Evolutionary conservation across 257 asterid species (phyloP).

Genomic region (Nicotiana tabacum): DNA sequence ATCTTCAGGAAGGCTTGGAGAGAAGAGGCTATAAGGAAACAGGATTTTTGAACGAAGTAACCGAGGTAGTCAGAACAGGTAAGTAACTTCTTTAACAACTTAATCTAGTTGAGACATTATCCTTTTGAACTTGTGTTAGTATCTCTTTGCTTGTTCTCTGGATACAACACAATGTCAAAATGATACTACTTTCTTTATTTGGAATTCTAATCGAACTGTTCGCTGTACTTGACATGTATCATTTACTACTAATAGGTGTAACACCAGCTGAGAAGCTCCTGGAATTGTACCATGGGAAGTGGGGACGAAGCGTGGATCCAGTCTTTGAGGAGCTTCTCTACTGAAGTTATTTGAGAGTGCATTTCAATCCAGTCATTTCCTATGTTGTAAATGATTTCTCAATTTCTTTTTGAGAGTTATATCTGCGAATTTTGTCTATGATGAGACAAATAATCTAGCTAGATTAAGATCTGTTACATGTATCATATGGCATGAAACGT

Average conservation of each 20-base stretch:
- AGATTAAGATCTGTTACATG: neutral
- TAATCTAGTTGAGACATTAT: neutral
- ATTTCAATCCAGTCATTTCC: neutral
- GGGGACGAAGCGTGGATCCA: constrained; percentile 82
- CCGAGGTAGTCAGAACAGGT: constrained; percentile 87
- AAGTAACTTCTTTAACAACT: neutral
- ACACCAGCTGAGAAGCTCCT: constrained; percentile 96
- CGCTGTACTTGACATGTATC: neutral
- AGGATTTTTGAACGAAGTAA: constrained; percentile 80
- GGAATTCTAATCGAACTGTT: neutral
- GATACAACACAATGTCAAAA: neutral
- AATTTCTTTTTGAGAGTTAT: neutral
- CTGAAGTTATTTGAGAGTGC: constrained; percentile 23
- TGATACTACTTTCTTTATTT: neutral
- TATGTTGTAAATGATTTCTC: constrained; percentile 7
- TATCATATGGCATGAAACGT: neutral
- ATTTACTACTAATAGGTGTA: constrained; percentile 33
- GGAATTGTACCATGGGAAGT: constrained; percentile 79
- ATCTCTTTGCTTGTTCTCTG: neutral
- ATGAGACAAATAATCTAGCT: neutral
- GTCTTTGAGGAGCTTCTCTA: constrained; percentile 87
- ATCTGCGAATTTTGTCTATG: neutral
- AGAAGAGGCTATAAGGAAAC: constrained; percentile 94
- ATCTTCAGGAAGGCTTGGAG: constrained; percentile 80
- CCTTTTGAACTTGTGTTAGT: neutral